phyloP scores from a whole-genome alignment of 2,329 filamentous ascomycete species.

The Diplodia corticola region DNA sequence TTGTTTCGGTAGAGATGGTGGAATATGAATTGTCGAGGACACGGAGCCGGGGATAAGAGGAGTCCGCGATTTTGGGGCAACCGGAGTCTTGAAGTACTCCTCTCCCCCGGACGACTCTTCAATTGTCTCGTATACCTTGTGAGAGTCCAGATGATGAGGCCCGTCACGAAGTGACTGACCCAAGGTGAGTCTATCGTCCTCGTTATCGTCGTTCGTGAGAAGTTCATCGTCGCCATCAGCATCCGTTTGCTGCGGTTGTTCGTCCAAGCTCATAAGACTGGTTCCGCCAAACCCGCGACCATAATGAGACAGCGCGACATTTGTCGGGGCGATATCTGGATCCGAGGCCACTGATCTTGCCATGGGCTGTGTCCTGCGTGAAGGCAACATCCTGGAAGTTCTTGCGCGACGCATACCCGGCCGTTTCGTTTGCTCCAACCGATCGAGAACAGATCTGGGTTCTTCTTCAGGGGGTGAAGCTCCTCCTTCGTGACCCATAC shows the following conservation, averaged over 20 bases:
- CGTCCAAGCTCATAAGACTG: conserved; percentile 39
- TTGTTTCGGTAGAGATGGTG: conserved; percentile 37
- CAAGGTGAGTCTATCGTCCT: conserved; percentile 41
- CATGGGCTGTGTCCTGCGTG: conserved; percentile 45
- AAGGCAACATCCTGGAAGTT: conserved; percentile 35
- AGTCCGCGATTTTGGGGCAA: conserved; percentile 34
- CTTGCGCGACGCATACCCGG: conserved; percentile 55
- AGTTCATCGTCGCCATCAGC: conserved; percentile 88
- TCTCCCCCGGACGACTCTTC: conserved; percentile 39
- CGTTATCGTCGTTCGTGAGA: conserved; percentile 75
- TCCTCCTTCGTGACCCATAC: conserved; percentile 56
- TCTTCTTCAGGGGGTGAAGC: conserved; percentile 60
- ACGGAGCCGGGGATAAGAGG: conserved; percentile 30
- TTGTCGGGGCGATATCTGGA: conserved; percentile 48
- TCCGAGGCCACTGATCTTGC: conserved; percentile 59
- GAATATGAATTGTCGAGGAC: conserved; percentile 19
- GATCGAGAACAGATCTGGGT: conserved; percentile 58
- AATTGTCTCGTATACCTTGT: conserved; percentile 33
- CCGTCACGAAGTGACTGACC: conserved; percentile 1
- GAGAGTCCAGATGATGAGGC: conserved; percentile 22
- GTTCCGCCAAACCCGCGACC: conserved; percentile 46
- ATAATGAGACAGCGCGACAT: conserved; percentile 40
- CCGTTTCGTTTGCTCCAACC: conserved; percentile 56
- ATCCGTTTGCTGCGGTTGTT: conserved; percentile 66
- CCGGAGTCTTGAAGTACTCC: conserved; percentile 47